These are phyloP conservation scores for Erythrophleum fordii DNA, from an alignment of 306 rosid species.

Conservation along the genomic window DNA sequence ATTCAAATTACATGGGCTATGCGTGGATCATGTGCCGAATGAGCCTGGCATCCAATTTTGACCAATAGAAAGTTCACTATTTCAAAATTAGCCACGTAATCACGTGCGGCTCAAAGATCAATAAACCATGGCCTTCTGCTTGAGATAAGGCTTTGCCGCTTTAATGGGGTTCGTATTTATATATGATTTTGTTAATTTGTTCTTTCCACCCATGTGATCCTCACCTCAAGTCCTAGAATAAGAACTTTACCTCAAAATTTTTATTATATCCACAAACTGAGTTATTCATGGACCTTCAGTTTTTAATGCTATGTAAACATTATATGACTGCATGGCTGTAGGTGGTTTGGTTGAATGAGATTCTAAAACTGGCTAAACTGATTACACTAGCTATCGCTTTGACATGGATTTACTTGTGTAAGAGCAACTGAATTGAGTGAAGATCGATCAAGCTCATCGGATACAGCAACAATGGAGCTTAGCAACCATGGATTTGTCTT, in stretches of 20 bases:
- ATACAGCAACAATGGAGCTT: no score
- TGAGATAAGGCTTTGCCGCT: background rate
- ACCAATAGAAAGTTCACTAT: background rate
- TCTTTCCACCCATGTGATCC: constrained; percentile 1
- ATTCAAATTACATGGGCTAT: background rate
- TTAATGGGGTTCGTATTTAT: background rate
- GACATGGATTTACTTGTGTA: background rate
- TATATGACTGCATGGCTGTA: no score
- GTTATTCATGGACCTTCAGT: no score
- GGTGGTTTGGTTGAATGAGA: no score
- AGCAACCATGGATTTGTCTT: no score
- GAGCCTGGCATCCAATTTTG: background rate
- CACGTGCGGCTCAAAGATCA: constrained; percentile 48
- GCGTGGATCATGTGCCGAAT: background rate
- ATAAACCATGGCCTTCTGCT: constrained; percentile 6
- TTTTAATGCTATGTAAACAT: no score
- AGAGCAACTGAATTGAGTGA: background rate
- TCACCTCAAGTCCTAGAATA: background rate
- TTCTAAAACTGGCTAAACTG: no score
- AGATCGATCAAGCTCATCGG: background rate
- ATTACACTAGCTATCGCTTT: background rate
- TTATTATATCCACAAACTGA: background rate
- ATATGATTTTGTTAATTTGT: background rate
- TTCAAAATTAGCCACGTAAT: constrained; percentile 43
- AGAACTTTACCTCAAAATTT: background rate